Percentiles rank a stretch among this genome's conserved stretches.
phyloP scores from a whole-genome alignment of 2,329 filamentous ascomycete genomes.

The Juglanconis sp. region DNA sequence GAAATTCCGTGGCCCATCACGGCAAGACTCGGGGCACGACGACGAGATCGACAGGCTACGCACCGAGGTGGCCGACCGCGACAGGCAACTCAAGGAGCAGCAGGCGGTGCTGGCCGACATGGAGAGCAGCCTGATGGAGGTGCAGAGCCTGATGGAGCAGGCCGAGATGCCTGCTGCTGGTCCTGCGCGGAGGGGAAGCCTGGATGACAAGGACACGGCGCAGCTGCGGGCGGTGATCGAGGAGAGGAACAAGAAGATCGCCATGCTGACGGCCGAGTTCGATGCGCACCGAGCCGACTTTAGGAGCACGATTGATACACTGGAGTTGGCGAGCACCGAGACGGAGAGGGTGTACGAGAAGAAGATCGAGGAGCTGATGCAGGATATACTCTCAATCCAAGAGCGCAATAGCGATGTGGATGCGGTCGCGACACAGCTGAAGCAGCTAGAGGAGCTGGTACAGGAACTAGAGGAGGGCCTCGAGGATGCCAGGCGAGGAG shows the following conservation, averaged over 20 bases:
- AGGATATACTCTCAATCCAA: conserved; percentile 78
- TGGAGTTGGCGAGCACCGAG: conserved; percentile 93
- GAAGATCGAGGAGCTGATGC: conserved; percentile 80
- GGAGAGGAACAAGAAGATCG: conserved; percentile 97
- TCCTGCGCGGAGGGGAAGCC: conserved; percentile 41
- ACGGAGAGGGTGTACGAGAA: conserved; percentile 95
- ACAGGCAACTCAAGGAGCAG: conserved; percentile 86
- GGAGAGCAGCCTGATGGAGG: conserved; percentile 80
- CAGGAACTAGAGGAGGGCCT: conserved; percentile 95
- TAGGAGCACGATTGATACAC: conserved; percentile 90
- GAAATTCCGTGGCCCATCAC: conserved; percentile 51
- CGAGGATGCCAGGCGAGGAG: conserved; percentile 88
- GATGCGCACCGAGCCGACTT: conserved; percentile 94
- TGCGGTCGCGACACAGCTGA: conserved; percentile 83
- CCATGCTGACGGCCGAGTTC: conserved; percentile 88
- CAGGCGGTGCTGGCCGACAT: conserved; percentile 80
- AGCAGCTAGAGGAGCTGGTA: conserved; percentile 92
- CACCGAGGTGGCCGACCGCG: conserved; percentile 74
- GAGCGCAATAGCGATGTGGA: conserved; percentile 86
- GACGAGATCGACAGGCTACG: conserved; percentile 73
- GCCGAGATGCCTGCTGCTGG: conserved; percentile 35
- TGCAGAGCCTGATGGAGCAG: conserved; percentile 66
- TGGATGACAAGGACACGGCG: conserved; percentile 68
- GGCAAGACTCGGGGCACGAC: conserved; percentile 50
- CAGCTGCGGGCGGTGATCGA: conserved; percentile 79